Base-by-base conservation (phyloP, 1,284 basidiomycete genomes). In the Cryptococcus sp. region DNA sequence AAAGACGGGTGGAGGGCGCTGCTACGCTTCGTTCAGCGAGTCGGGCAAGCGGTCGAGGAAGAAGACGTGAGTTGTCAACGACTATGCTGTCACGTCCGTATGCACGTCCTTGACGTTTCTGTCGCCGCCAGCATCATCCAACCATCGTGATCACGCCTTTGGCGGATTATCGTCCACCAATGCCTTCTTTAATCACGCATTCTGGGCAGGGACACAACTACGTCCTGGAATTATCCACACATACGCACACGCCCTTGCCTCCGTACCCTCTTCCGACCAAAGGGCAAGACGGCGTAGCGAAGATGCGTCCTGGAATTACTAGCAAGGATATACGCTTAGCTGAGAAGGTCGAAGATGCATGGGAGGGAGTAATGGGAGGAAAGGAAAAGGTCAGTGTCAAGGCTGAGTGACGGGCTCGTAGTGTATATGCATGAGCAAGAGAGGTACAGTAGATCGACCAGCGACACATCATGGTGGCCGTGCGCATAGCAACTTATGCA, bases 181-280 rank as follows among this genome's bases (percentile, higher is more conserved):
- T 45, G 2, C 38, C 54, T 3, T 30, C 58, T 6, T 43, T 49
- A 1, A 47, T 54, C 5, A 13, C 58, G n/a, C 48, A 58, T 25
- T 10, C 23, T 10, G 50, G 27, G 3, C 51, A 39, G 11, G 42
- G 54, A 6, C 54, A 45, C 8, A 66, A 64, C 6, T 75, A 75
- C 53, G 54, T 73, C 11, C 47, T 77, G 15, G 63, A 69, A 47
- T 38, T 77, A 3, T 64, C 70, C 1, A 74, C 69, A 17, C 68
- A 73, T 55, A 77, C 75, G 4, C 75, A 77, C 60, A 75, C 75
- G 47, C 75, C 75, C 3, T 41, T 75, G 43, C 69, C 73, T 6
- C 67, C 67, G 11, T 57, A 65, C 16, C 57, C 59, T 23, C 40
- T 40, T 22, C 57, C 51, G 25, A 53, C 52, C 23, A 48, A 55